phyloP scores from a whole-genome alignment of 495 filamentous ascomycete genomes.

The Parmelia sp. region DNA sequence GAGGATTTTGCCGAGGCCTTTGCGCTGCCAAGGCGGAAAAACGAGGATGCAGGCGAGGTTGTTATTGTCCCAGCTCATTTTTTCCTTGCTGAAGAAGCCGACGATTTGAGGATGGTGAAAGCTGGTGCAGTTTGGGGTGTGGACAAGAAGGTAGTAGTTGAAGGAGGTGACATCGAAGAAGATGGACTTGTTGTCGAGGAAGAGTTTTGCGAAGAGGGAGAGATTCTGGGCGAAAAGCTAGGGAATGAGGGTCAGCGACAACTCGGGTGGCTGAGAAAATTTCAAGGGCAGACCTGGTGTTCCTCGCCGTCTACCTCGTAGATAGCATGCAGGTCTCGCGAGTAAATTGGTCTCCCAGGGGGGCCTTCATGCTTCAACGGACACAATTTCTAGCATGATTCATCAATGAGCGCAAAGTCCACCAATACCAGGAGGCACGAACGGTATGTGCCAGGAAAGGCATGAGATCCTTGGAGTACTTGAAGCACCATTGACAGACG shows the following conservation, averaged over 20 bases:
- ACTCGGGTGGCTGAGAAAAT: constrained; percentile 1
- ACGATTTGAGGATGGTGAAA: constrained; percentile 52
- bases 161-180: constrained; percentile 96
- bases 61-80: constrained; percentile 97
- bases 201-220: constrained; percentile 94
- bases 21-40: constrained; percentile 91
- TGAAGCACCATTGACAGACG: constrained; percentile 90
- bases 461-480: constrained; percentile 70
- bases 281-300: constrained; percentile 37
- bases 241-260: constrained; percentile 6
- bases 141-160: constrained; percentile 84
- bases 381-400: constrained; percentile 44
- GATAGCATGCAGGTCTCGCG: constrained; percentile 57
- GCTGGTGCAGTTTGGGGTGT: constrained; percentile 41
- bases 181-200: constrained; percentile 95
- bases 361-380: constrained; percentile 24
- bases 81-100: constrained; percentile 98
- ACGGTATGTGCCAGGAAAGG: constrained; percentile 51
- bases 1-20: constrained; percentile 78
- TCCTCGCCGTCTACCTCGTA: constrained; percentile 88
- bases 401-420: constrained; percentile 30
- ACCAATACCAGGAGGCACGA: constrained; percentile 30
- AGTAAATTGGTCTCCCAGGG: constrained; percentile 49
- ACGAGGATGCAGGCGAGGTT: constrained; percentile 95
- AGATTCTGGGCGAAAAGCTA: constrained; percentile 92